Percentiles rank a stretch among this genome's conserved stretches.
These are phyloP conservation scores for Steccherinum ochraceum DNA, from an alignment of 768 basidiomycete genomes.

Conservation along the genomic window DNA sequence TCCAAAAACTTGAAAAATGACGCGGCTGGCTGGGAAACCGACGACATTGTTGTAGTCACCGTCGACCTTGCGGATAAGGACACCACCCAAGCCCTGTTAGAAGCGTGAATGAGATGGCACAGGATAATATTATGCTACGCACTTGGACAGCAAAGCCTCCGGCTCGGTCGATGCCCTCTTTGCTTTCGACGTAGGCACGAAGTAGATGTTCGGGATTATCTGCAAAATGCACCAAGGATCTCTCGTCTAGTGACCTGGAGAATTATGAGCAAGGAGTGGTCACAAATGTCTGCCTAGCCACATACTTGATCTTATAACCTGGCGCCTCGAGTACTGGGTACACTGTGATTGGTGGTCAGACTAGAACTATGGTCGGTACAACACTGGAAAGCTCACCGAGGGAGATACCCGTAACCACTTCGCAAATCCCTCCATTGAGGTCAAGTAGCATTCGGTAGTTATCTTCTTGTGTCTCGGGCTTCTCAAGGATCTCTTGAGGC, in stretches of 20 bases:
- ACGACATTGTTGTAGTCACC: slow-evolving; percentile 90
- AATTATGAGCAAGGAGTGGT: background rate
- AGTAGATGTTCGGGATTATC: slow-evolving; percentile 55
- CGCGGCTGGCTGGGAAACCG: slow-evolving; percentile 85
- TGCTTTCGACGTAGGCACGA: slow-evolving; percentile 76
- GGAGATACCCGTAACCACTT: slow-evolving; percentile 88
- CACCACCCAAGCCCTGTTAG: slow-evolving; percentile 67
- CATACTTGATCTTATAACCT: slow-evolving; percentile 67
- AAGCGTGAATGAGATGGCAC: background rate
- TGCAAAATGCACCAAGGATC: slow-evolving; percentile 71
- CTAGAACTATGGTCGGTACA: background rate
- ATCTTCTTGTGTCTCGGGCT: slow-evolving; percentile 73
- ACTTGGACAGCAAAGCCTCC: slow-evolving; percentile 96
- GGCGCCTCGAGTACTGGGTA: slow-evolving; percentile 73
- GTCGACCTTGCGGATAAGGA: slow-evolving; percentile 79
- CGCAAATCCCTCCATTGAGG: slow-evolving; percentile 79
- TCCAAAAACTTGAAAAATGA: slow-evolving; percentile 77
- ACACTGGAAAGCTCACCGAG: slow-evolving; percentile 45
- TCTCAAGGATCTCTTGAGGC: slow-evolving; percentile 80
- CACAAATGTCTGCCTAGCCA: background rate
- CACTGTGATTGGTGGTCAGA: slow-evolving; percentile 32
- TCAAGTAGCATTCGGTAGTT: slow-evolving; percentile 84
- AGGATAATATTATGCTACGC: background rate
- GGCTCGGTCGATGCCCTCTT: slow-evolving; percentile 82
- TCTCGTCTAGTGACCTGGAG: slow-evolving; percentile 72